Evolutionary conservation across 208 protist species (phyloP).

Genomic region (Giardia duodenalis): DNA sequence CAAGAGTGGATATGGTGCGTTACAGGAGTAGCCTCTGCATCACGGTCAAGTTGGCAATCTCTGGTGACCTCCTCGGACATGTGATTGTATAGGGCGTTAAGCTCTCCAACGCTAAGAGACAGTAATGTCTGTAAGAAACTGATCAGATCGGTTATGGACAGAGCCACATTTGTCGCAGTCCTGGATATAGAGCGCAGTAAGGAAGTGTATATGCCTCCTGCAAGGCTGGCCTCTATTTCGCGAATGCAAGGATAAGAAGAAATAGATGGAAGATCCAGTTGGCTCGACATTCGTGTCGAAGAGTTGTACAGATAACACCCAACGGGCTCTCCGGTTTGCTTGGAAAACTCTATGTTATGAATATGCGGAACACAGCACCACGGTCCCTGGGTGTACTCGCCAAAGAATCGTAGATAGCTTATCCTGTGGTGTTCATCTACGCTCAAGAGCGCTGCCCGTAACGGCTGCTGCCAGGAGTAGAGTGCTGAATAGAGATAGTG

Average conservation of each 20-base stretch:
- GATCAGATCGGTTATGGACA: not conserved
- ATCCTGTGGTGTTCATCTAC: not conserved
- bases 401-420: not conserved
- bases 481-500: not conserved
- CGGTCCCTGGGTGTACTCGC: not conserved
- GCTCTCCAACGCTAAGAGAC: not conserved
- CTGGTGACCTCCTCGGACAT: not conserved
- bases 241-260: not conserved
- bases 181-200: not conserved
- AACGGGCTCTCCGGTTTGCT: too few relatives aligned
- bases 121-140: not conserved
- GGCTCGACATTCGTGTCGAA: not conserved
- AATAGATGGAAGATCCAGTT: not conserved
- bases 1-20: not conserved
- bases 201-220: not conserved
- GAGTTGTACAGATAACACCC: not conserved
- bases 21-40: not conserved
- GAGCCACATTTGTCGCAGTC: not conserved
- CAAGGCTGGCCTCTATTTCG: not conserved
- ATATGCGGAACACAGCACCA: not conserved
- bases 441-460: not conserved
- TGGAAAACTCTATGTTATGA: not conserved
- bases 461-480: not conserved
- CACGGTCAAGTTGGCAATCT: too few relatives aligned
- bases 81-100: not conserved